phyloP scores from a whole-genome alignment of 2,329 filamentous ascomycete species.

The Paecilomyces niveus region DNA sequence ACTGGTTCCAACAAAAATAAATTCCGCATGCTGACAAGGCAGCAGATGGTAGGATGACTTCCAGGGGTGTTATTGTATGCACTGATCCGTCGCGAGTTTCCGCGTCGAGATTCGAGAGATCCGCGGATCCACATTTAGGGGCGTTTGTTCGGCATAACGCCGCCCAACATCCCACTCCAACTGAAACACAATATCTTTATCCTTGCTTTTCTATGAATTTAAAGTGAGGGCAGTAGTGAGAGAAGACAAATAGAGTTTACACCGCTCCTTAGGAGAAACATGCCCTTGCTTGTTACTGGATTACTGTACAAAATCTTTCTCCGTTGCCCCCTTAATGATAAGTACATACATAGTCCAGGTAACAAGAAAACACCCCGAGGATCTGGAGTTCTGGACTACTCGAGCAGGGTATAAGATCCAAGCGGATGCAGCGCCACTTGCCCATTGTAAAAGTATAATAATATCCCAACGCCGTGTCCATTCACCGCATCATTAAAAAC shows the following conservation, averaged over 20 bases:
- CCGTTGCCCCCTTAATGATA: not conserved
- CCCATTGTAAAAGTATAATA: not conserved
- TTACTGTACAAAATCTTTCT: not conserved
- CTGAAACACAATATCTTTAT: not conserved
- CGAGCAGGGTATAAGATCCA: not conserved
- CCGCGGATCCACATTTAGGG: not conserved
- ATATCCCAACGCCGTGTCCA: not conserved
- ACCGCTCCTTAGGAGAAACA: not conserved
- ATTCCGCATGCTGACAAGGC: conserved; percentile 1
- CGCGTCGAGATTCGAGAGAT: not conserved
- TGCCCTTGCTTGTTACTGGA: not conserved
- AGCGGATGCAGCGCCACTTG: not conserved
- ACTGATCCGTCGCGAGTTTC: not conserved
- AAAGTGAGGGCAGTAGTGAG: not conserved
- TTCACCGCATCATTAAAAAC: conserved; percentile 1
- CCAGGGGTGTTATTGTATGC: not conserved
- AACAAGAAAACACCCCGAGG: not conserved
- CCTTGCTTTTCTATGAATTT: not conserved
- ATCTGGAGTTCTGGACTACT: not conserved
- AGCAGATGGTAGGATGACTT: not conserved
- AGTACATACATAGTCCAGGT: not conserved
- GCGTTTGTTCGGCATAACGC: not conserved
- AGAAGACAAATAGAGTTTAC: not conserved
- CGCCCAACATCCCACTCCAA: not conserved
- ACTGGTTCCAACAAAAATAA: not conserved